phyloP scores from a whole-genome alignment of 257 asterid genomes.

The Eustoma russellianum region DNA sequence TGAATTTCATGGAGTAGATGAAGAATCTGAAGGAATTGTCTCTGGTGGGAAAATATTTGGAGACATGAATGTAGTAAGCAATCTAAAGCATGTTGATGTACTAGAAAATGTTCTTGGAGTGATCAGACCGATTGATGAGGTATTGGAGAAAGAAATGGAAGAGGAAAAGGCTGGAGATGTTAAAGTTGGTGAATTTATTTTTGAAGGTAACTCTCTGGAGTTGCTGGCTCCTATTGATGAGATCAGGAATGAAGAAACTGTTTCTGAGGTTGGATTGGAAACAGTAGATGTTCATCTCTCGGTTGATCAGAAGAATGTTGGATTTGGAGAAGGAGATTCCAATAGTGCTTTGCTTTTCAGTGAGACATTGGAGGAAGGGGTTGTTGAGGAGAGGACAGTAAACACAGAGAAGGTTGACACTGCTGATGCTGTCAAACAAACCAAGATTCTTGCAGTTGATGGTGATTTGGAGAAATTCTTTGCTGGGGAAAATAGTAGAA shows the following conservation, averaged over 20 bases:
- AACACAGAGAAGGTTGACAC: neutral
- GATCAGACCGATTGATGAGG: conserved; percentile 14
- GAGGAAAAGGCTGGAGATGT: conserved; percentile 14
- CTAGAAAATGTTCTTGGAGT: conserved; percentile 8
- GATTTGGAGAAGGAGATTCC: neutral
- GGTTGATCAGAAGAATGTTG: neutral
- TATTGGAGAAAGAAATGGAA: conserved; percentile 1
- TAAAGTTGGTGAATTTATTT: conserved; percentile 8
- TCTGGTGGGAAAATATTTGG: conserved; percentile 4
- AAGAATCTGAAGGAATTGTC: conserved; percentile 9
- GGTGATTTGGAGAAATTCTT: conserved; percentile 8
- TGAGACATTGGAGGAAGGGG: conserved; percentile 9
- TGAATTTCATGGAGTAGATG: conserved; percentile 13
- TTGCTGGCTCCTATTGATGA: too few species aligned
- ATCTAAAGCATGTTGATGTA: conserved; percentile 4
- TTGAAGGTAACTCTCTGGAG: too few species aligned
- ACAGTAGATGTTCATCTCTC: neutral
- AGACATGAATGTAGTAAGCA: conserved; percentile 1
- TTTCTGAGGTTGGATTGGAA: neutral
- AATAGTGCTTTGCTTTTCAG: neutral
- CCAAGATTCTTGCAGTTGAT: neutral
- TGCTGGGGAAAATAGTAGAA: conserved; percentile 2
- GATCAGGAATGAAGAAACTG: too few species aligned
- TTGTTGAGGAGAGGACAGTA: neutral
- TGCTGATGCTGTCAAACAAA: neutral